Conservation (phyloP, 768 basidiomycete genomes). For the Strobilomyces dryophilus region DNA sequence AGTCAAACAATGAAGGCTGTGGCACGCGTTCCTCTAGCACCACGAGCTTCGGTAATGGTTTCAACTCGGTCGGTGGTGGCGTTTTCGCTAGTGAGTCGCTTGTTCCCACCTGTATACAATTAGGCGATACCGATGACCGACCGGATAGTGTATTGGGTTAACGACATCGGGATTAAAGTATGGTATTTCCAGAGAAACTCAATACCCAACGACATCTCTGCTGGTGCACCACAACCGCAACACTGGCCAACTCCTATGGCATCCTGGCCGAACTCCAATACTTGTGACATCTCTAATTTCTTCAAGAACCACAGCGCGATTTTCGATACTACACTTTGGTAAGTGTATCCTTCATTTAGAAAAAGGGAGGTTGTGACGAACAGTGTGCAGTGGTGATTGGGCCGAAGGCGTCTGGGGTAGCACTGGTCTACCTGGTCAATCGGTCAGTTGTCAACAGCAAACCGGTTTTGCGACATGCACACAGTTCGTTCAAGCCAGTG, state of each 20-base stretch:
- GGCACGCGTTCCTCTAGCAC: constrained; percentile 59
- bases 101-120: background rate
- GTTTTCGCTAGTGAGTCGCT: constrained; percentile 78
- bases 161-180: constrained; percentile 75
- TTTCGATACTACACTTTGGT: constrained; percentile 87
- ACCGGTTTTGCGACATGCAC: constrained; percentile 83
- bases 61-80: constrained; percentile 83
- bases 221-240: constrained; percentile 68
- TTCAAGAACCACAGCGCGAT: constrained; percentile 76
- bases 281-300: constrained; percentile 74
- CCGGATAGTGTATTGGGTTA: constrained; percentile 15
- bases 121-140: background rate
- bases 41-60: constrained; percentile 77
- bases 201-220: constrained; percentile 73
- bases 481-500: constrained; percentile 69
- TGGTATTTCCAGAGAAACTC: constrained; percentile 77
- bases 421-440: constrained; percentile 78
- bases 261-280: constrained; percentile 63
- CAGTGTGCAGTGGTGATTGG: constrained; percentile 73
- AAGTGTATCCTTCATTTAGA: constrained; percentile 8
- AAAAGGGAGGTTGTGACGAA: constrained; percentile 2
- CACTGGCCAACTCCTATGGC: constrained; percentile 78
- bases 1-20: constrained; percentile 78
- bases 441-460: constrained; percentile 75
- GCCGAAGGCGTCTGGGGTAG: constrained; percentile 73